Percentiles rank a stretch among this genome's conserved stretches.
phyloP scores from a whole-genome alignment of 371 early-diverging fungal species.

The Batkoa obscura region DNA sequence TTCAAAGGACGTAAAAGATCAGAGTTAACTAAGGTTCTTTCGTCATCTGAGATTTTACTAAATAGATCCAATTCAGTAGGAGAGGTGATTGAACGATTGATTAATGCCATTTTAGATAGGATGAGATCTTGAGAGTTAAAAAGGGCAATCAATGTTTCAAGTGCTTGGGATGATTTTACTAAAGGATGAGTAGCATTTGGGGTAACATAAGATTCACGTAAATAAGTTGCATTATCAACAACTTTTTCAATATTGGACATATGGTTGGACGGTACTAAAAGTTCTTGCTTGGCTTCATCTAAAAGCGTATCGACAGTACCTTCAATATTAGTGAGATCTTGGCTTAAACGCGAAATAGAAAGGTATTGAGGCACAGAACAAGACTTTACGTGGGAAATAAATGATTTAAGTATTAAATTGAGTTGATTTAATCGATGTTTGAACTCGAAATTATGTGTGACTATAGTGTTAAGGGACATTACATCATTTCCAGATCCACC shows the following conservation, averaged over 20 bases:
- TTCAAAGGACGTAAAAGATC: not conserved
- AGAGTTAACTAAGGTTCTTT: not conserved
- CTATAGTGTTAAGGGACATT: not conserved
- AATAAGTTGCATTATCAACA: not conserved
- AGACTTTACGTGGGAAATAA: slow-evolving; percentile 41
- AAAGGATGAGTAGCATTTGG: not conserved
- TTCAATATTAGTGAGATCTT: slow-evolving; percentile 48
- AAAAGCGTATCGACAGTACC: slow-evolving; percentile 45
- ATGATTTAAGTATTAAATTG: slow-evolving; percentile 5
- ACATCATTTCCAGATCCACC: not conserved
- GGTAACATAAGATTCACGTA: not conserved
- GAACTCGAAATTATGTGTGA: not conserved
- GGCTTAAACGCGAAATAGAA: slow-evolving; percentile 41
- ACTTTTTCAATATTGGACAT: slow-evolving; percentile 33
- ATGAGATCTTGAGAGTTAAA: not conserved
- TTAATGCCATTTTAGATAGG: not conserved
- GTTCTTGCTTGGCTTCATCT: slow-evolving; percentile 50
- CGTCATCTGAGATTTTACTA: not conserved
- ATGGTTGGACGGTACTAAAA: slow-evolving; percentile 25
- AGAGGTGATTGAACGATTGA: not conserved
- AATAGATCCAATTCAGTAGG: not conserved
- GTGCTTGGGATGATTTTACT: not conserved
- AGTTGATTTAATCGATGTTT: not conserved
- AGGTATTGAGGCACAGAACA: slow-evolving; percentile 47
- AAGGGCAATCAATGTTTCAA: not conserved